These are phyloP conservation scores for Phanerodontia chrysosporium DNA, from an alignment of 768 basidiomycete genomes.

Conservation along the genomic window DNA sequence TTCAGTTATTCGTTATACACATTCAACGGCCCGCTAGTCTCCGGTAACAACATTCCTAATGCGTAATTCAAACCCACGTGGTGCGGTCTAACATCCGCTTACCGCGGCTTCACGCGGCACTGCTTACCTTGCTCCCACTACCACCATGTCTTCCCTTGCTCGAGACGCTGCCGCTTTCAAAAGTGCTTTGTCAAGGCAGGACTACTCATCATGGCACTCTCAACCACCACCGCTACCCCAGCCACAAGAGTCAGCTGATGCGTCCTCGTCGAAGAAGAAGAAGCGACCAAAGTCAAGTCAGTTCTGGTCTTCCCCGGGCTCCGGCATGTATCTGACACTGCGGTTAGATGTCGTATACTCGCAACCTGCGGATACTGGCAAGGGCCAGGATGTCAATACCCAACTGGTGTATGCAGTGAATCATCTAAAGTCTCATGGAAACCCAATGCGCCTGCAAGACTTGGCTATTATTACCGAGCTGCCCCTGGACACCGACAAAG, in stretches of 20 bases:
- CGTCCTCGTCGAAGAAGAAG: slow-evolving; percentile 46
- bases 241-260: slow-evolving; percentile 26
- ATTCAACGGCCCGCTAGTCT: background rate
- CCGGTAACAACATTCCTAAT: background rate
- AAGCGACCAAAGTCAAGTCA: slow-evolving; percentile 61
- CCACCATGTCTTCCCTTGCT: slow-evolving; percentile 41
- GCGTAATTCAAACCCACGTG: background rate
- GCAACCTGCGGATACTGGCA: slow-evolving; percentile 83
- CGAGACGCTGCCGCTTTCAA: slow-evolving; percentile 73
- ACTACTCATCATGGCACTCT: slow-evolving; percentile 75
- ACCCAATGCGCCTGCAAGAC: slow-evolving; percentile 84
- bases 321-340: slow-evolving; percentile 15
- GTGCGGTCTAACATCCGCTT: background rate
- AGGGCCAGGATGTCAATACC: slow-evolving; percentile 78
- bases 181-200: slow-evolving; percentile 55
- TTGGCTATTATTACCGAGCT: slow-evolving; percentile 78
- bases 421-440: slow-evolving; percentile 65
- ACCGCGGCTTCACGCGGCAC: background rate
- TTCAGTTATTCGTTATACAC: background rate
- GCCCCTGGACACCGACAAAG: slow-evolving; percentile 65
- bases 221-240: slow-evolving; percentile 41
- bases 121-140: background rate
- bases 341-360: slow-evolving; percentile 71
- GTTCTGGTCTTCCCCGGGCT: slow-evolving; percentile 18
- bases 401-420: slow-evolving; percentile 83